Conservation (phyloP, 148 eudicot species). For the Rhododendron mucronatum region DNA sequence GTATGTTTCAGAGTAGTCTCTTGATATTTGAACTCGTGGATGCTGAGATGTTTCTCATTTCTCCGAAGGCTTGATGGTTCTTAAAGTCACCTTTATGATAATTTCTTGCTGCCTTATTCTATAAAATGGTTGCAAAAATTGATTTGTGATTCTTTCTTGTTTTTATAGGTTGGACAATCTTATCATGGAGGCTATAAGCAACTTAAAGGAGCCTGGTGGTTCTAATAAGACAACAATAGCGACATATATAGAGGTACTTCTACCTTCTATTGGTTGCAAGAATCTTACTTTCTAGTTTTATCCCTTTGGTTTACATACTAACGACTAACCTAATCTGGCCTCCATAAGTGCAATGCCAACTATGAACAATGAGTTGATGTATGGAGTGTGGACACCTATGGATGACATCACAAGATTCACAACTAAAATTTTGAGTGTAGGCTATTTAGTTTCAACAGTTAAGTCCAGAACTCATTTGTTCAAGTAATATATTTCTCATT, state of each 20-base stretch:
- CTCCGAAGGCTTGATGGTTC: neutral
- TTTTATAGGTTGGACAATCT: conserved; percentile 82
- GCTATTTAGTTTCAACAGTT: neutral
- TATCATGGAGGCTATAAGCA: conserved; percentile 84
- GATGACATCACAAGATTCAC: neutral
- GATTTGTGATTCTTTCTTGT: conserved; percentile 2
- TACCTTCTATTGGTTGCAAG: conserved; percentile 5
- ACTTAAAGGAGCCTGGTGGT: conserved; percentile 92
- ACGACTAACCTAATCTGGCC: neutral
- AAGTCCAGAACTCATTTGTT: neutral
- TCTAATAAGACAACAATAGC: conserved; percentile 87
- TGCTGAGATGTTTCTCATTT: conserved; percentile 5
- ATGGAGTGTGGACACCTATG: neutral
- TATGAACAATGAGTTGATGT: neutral
- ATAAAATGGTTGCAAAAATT: neutral
- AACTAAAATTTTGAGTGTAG: neutral
- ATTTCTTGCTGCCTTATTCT: neutral
- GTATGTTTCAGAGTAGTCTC: neutral
- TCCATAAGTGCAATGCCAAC: neutral
- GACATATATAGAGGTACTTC: conserved; percentile 81
- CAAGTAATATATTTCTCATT: neutral
- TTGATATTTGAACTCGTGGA: neutral
- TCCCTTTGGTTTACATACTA: too few species aligned
- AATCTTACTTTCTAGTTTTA: neutral
- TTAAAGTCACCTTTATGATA: neutral